Evolutionary conservation across 2,329 filamentous ascomycete species (phyloP).

Genomic region (Gaeumannomyces tritici): DNA sequence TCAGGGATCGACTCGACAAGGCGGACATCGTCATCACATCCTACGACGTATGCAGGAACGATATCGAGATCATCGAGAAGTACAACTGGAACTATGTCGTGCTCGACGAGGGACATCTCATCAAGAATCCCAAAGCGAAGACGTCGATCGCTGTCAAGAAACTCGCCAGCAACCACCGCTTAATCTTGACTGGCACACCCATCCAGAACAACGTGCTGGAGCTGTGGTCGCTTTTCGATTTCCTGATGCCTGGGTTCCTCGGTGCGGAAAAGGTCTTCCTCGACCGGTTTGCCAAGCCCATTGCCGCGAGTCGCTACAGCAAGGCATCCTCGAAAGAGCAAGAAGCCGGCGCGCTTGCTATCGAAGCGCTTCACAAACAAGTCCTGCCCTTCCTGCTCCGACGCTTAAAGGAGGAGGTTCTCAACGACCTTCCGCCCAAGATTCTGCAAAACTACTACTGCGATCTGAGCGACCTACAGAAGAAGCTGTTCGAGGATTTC

Average conservation of each 20-base stretch:
- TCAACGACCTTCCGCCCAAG: conserved; percentile 94
- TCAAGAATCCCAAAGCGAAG: conserved; percentile 98
- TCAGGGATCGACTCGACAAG: conserved; percentile 59
- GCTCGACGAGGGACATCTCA: conserved; percentile 92
- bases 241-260: conserved; percentile 96
- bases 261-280: conserved; percentile 93
- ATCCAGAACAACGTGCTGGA: conserved; percentile 98
- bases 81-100: conserved; percentile 95
- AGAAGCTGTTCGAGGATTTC: conserved; percentile 94
- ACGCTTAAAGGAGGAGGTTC: conserved; percentile 92
- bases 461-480: conserved; percentile 89
- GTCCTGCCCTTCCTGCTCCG: conserved; percentile 93
- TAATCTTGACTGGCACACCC: conserved; percentile 93
- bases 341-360: conserved; percentile 89
- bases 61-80: conserved; percentile 72
- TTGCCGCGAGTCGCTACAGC: conserved; percentile 86
- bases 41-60: conserved; percentile 95
- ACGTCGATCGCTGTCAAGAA: conserved; percentile 88
- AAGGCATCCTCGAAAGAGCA: conserved; percentile 98
- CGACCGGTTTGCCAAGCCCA: conserved; percentile 90
- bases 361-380: conserved; percentile 97
- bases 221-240: conserved; percentile 96
- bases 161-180: conserved; percentile 80
- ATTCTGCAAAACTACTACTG: conserved; percentile 99
- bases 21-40: conserved; percentile 95